Base-by-base conservation (phyloP, 495 filamentous ascomycete species). In the Copromyces sp. region DNA sequence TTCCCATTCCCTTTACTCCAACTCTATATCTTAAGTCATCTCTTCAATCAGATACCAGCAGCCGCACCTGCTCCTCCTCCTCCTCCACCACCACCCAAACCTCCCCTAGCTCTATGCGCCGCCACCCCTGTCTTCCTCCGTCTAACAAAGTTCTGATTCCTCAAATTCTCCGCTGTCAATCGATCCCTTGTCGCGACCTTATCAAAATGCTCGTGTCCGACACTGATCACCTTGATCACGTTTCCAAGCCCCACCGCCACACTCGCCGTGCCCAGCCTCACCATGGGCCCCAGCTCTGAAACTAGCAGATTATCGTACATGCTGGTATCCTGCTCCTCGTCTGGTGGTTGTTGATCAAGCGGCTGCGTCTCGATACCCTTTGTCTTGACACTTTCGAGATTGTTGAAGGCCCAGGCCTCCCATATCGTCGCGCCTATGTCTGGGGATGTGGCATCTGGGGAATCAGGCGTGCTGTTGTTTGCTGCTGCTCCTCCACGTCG, bases 191-290 rank as follows among this genome's bases (percentile, higher is more conserved):
- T 71, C 6, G 17, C 29, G 24, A 61, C 29, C n/a, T 77, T 77
- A 68, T 84, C 88, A 77, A 89, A 91, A 47, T 87, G 81, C 76
- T 90, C 90, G 72, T 88, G 86, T 35, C 89, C 89, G 8, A 89
- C 81, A 39, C 83, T 87, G 40, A 92, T 81, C 38, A 93, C 77
- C 78, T 92, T 92, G 73, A 93, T 84, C 2, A 86, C 82, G 71
- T 92, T 90, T 9, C 90, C 91, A 42, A 92, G 87, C 0, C 85
- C 90, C 2, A 93, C 84, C 2, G 89, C 91, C 16, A 92, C 83
- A 65, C 85, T 89, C 65, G 83, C 77, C 20, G 84, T 83, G 6
- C 90, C 90, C 6, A 91, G 77, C 70, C 83, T 82, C 6, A 82
- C 79, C 72, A 91, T 86, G 0, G 90, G 90, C 0, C 91, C 91